phyloP scores from a whole-genome alignment of 2,329 filamentous ascomycete species.

The Talaromyces albobiverticillius region DNA sequence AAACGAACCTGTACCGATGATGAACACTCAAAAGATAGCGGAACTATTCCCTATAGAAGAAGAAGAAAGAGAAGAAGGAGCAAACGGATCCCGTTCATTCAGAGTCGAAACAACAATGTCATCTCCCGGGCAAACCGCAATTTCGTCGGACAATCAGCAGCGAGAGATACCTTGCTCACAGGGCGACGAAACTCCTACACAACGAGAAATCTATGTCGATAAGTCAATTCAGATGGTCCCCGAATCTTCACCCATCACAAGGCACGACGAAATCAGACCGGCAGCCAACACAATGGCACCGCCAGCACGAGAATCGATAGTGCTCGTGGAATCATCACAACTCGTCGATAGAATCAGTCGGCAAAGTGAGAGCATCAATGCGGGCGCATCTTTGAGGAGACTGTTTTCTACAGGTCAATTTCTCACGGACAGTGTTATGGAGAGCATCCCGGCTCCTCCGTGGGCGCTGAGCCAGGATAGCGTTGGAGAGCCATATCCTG shows the following conservation, averaged over 20 bases:
- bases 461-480: conserved; percentile 39
- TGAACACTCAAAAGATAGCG: conserved; percentile 36
- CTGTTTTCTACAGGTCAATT: conserved; percentile 35
- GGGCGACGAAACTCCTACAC: conserved; percentile 15
- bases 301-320: conserved; percentile 25
- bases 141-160: conserved; percentile 9
- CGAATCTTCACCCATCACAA: conserved; percentile 36
- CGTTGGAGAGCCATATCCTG: conserved; percentile 35
- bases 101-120: conserved; percentile 16
- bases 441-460: conserved; percentile 40
- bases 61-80: conserved; percentile 6
- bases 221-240: conserved; percentile 34
- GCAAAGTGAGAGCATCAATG: conserved; percentile 12
- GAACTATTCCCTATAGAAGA: conserved; percentile 33
- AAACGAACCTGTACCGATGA: conserved; percentile 31
- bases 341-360: conserved; percentile 26
- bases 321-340: conserved; percentile 43
- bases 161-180: conserved; percentile 11
- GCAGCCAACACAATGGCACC: conserved; percentile 19
- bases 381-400: conserved; percentile 17
- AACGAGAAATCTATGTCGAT: conserved; percentile 3
- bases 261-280: conserved; percentile 16
- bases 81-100: neutral
- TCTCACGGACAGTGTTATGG: conserved; percentile 43
- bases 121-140: conserved; percentile 14